These are phyloP conservation scores for Trichoderma polysporum DNA, from an alignment of 2,329 filamentous ascomycete species.

Conservation along the genomic window DNA sequence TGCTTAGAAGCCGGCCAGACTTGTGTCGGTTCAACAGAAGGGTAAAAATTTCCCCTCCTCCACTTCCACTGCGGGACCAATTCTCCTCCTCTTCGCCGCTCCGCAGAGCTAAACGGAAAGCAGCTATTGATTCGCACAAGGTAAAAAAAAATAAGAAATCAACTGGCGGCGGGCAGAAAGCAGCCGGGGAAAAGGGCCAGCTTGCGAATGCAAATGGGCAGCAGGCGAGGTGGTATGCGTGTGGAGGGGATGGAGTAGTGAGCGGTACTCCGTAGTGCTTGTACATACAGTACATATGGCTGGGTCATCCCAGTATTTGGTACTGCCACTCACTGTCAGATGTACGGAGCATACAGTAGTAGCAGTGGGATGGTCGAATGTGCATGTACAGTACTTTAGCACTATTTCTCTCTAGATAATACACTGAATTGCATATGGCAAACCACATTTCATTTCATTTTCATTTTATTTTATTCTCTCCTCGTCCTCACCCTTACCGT, in stretches of 20 bases:
- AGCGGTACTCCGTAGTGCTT: no score
- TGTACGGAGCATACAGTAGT: no score
- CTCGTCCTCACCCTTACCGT: no score
- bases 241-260: neutral
- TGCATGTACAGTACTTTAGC: no score
- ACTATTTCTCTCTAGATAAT: no score
- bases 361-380: no score
- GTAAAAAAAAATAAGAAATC: neutral
- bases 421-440: no score
- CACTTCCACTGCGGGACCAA: neutral
- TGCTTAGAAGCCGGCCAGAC: constrained; percentile 8
- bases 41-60: constrained; percentile 5
- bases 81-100: neutral
- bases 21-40: neutral
- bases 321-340: no score
- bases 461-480: no score
- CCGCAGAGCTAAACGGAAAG: constrained; percentile 5
- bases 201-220: neutral
- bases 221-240: neutral
- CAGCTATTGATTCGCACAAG: neutral
- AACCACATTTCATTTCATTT: no score
- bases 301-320: no score
- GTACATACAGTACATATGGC: no score
- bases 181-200: neutral
- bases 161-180: neutral